phyloP scores from a whole-genome alignment of 1,139 yeast genomes.

The Blastobotrys illinoisensis region DNA sequence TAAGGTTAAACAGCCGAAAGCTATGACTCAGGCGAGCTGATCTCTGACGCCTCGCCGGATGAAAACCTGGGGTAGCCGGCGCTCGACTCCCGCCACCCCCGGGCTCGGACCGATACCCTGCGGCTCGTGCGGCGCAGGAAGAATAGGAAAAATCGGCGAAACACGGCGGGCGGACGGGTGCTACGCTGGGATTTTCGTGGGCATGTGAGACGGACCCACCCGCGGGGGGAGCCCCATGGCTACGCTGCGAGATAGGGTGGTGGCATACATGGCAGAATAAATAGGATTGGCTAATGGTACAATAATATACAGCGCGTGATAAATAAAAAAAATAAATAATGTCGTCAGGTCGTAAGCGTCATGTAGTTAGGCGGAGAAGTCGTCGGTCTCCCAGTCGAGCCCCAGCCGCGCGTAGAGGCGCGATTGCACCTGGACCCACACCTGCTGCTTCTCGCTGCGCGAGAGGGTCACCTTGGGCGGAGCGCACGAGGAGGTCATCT shows the following conservation, averaged over 20 bases:
- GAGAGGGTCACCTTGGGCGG: slow-evolving; percentile 34
- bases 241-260: no score
- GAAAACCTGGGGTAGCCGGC: no score
- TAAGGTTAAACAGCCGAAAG: no score
- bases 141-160: neutral
- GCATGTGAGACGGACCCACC: no score
- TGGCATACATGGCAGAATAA: no score
- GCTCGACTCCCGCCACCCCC: neutral
- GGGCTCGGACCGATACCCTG: neutral
- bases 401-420: slow-evolving; percentile 51
- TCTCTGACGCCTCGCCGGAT: no score
- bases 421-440: slow-evolving; percentile 59
- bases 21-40: no score
- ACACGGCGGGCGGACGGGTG: neutral
- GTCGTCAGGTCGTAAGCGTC: neutral
- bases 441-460: slow-evolving; percentile 47
- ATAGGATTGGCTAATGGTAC: no score
- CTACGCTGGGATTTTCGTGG: neutral
- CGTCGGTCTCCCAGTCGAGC: slow-evolving; percentile 55
- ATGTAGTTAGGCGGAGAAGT: slow-evolving; percentile 16
- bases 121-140: neutral
- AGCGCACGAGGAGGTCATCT: neutral
- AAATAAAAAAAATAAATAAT: slow-evolving; percentile 3
- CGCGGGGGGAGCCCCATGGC: no score
- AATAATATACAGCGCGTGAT: neutral